Conservation (phyloP, 441 rosid genomes). For the Populus hybrid region DNA sequence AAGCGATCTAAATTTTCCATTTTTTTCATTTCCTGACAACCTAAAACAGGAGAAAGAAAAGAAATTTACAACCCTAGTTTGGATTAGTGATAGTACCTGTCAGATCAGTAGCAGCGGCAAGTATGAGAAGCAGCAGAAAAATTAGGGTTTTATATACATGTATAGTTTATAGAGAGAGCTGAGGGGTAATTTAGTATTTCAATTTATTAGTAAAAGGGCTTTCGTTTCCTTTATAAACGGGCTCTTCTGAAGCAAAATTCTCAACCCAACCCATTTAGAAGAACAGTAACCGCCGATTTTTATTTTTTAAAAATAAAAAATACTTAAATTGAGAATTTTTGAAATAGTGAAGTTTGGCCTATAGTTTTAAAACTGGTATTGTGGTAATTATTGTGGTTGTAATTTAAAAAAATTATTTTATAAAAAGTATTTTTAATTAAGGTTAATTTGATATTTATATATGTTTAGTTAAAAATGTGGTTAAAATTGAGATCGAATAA, state of each 20-base stretch:
- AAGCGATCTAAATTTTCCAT: not conserved
- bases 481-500: too few relatives aligned
- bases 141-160: not conserved
- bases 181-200: not conserved
- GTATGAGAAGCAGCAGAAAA: not conserved
- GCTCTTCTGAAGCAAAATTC: not conserved
- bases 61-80: not conserved
- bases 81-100: not conserved
- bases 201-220: not conserved
- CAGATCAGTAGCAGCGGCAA: not conserved
- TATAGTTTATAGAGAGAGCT: not conserved
- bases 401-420: too few relatives aligned
- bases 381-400: too few relatives aligned
- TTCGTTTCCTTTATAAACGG: too few relatives aligned
- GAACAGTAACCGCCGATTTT: too few relatives aligned
- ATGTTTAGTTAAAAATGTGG: too few relatives aligned
- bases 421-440: too few relatives aligned
- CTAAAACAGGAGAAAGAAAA: not conserved
- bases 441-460: too few relatives aligned
- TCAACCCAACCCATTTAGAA: not conserved
- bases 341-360: too few relatives aligned
- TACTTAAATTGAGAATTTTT: not conserved
- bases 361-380: too few relatives aligned
- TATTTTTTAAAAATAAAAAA: too few relatives aligned
- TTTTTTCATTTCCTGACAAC: not conserved